Evolutionary conservation across 352 stramenopile genomes (phyloP), one percentile per base, ranked within the genome.

Genomic region (Globisporangium nagaii): DNA sequence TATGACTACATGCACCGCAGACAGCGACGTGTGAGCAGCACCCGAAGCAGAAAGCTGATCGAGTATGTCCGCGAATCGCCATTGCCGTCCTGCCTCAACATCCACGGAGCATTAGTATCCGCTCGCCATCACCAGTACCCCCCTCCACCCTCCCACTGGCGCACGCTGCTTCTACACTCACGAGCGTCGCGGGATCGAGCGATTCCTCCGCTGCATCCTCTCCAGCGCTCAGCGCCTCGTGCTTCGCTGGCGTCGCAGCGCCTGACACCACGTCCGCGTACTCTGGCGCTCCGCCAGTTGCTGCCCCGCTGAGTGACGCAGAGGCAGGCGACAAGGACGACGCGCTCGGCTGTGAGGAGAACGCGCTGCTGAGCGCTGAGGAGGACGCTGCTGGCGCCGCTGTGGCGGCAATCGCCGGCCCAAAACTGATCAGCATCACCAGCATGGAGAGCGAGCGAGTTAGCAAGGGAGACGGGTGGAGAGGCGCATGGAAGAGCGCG

Each of bases 41-140:
- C 74, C 64, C 61, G 48, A 17, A 84, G 53, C 34, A 90, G 64
- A 50, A 74, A 88, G n/a, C 84, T 66, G 45, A 74, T 84, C 48
- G 76, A 79, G 58, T 90, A 90, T 28, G 73, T 73, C 69, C 59
- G 37, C 70, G 60, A 62, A 69, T 43, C 31, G 24, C 31, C 41
- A 50, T 44, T 19, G 13, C 43, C 39, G 22, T 68, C 50, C 63
- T 64, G 37, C 17, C 3, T 45, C 32, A n/a, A n/a, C n/a, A n/a
- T n/a, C n/a, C n/a, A n/a, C n/a, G n/a, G n/a, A n/a, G n/a, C n/a
- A n/a, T 34, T 28, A 48, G 13, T 24, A 17, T 17, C 28, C 15
- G 7, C 19, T 1, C 30, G 41, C 27, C 4, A 28, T 31, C 36
- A 10, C 4, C 25, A 11, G 0, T 28, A 32, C 6, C 9, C 7